Base-by-base conservation (phyloP, 805 yeast genomes). In the Yamadazyma akitaensis region DNA sequence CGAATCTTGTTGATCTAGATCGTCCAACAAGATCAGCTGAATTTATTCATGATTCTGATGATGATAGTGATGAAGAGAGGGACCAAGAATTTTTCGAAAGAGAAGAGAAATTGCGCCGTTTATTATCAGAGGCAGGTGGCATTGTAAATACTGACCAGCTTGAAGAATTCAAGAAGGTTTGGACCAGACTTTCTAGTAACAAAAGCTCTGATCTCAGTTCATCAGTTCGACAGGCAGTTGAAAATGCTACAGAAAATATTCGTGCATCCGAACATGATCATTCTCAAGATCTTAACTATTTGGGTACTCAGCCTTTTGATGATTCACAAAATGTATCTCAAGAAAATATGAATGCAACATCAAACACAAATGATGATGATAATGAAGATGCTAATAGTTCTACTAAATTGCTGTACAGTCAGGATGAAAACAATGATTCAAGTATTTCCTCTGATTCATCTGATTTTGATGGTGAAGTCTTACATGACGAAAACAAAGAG, bases 31-130 rank as follows among this genome's bases (percentile, higher is more conserved):
- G 75, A 37, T 83, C 89, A 1, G 64, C 82, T 3, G 81, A 76
- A 46, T 76, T 64, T 52, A 76, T 84, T 39, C 68, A 68, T 42
- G 84, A 77, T 43, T 81, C 87, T 2, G 89, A 83, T 57, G 87
- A 82, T 55, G 82, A 76, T 10, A 71, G 79, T 5, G 88, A 82
- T 55, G 80, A 72, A 12, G 88, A 81, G 40, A 68, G 70, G 35
- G 79, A 75, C 43, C 58, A 56, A 2, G 71, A 55, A 26, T 84
- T 84, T 57, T 84, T 77, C 57, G 81, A 63, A 37, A 72, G 79
- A 48, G 91, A 85, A 54, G 68, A 70, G 46, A 62, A 67, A 46
- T 65, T 81, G 38, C 77, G 83, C 39, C 61, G 58, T 28, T 51
- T 72, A 50, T 55, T 72, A 33, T 53, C 49, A 8, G 58, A 56